Percentiles rank a stretch among this genome's conserved stretches.
phyloP scores from a whole-genome alignment of 2,329 filamentous ascomycete genomes.

The Cladosporium sp. region DNA sequence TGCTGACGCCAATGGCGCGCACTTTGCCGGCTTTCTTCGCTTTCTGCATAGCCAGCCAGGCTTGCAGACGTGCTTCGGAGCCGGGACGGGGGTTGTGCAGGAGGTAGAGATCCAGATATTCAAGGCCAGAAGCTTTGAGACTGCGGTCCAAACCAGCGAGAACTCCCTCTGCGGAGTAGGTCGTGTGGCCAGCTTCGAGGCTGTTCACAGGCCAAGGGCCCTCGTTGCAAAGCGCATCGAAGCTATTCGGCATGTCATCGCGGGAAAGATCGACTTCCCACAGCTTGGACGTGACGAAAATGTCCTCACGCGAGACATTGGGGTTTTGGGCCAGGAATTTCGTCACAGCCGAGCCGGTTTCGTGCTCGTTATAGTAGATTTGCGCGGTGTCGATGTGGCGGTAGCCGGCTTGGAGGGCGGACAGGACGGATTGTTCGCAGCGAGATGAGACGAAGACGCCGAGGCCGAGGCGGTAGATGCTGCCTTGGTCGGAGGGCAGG shows the following conservation, averaged over 20 bases:
- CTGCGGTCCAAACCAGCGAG: slow-evolving; percentile 65
- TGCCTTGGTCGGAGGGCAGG: slow-evolving; percentile 44
- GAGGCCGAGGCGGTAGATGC: slow-evolving; percentile 62
- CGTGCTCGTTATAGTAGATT: slow-evolving; percentile 60
- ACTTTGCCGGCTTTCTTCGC: slow-evolving; percentile 46
- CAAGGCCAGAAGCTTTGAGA: slow-evolving; percentile 66
- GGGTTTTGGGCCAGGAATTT: slow-evolving; percentile 54
- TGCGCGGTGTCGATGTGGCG: slow-evolving; percentile 61
- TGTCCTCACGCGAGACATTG: slow-evolving; percentile 68
- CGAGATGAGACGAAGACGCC: slow-evolving; percentile 60
- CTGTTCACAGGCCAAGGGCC: slow-evolving; percentile 38
- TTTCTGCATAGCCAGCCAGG: slow-evolving; percentile 72
- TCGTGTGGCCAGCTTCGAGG: slow-evolving; percentile 18
- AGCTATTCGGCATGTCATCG: slow-evolving; percentile 16
- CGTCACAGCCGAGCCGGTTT: slow-evolving; percentile 15
- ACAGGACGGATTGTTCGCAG: slow-evolving; percentile 43
- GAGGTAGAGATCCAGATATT: slow-evolving; percentile 76
- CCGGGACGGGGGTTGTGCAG: slow-evolving; percentile 72
- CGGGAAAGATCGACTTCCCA: slow-evolving; percentile 35
- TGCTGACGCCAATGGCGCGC: slow-evolving; percentile 48
- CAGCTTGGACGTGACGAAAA: slow-evolving; percentile 49
- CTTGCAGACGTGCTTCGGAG: slow-evolving; percentile 64
- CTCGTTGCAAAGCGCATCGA: slow-evolving; percentile 15
- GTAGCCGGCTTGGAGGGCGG: slow-evolving; percentile 48
- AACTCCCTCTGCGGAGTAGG: slow-evolving; percentile 34